phyloP scores from a whole-genome alignment of 2,329 filamentous ascomycete genomes.

The Aspergillus novofumigatus region DNA sequence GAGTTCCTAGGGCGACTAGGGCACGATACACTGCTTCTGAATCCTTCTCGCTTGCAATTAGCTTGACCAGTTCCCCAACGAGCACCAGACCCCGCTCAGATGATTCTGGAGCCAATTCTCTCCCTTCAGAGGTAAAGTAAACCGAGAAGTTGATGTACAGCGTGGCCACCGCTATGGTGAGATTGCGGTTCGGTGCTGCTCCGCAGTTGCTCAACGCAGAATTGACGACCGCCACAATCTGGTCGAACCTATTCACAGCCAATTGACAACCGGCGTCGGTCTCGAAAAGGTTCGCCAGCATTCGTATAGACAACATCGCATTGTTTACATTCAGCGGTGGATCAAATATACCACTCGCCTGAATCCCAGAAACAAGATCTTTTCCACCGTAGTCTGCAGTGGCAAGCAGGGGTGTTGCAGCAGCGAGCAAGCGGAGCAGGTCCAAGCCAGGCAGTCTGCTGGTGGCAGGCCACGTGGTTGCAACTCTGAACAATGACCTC shows the following conservation, averaged over 20 bases:
- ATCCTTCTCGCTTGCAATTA: slow-evolving; percentile 66
- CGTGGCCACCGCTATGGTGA: slow-evolving; percentile 77
- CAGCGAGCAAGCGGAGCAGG: slow-evolving; percentile 76
- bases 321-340: slow-evolving; percentile 69
- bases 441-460: slow-evolving; percentile 82
- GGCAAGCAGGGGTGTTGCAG: slow-evolving; percentile 62
- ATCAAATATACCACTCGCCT: slow-evolving; percentile 55
- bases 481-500: slow-evolving; percentile 65
- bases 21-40: slow-evolving; percentile 78
- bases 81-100: slow-evolving; percentile 50
- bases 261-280: slow-evolving; percentile 66
- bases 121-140: slow-evolving; percentile 53
- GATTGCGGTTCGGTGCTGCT: slow-evolving; percentile 64
- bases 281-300: slow-evolving; percentile 78
- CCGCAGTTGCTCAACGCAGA: slow-evolving; percentile 54
- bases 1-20: slow-evolving; percentile 77
- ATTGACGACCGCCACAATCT: slow-evolving; percentile 60
- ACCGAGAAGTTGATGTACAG: slow-evolving; percentile 82
- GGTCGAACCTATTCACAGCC: slow-evolving; percentile 56
- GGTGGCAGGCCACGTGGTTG: slow-evolving; percentile 73
- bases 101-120: slow-evolving; percentile 37
- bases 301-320: slow-evolving; percentile 78
- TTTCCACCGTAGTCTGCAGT: slow-evolving; percentile 51
- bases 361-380: slow-evolving; percentile 60
- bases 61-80: slow-evolving; percentile 57